A percentile compares a stretch with the other conserved stretches of the same genome.
phyloP scores from a whole-genome alignment of 2,329 filamentous ascomycete species.

The Aureobasidium namibiae region DNA sequence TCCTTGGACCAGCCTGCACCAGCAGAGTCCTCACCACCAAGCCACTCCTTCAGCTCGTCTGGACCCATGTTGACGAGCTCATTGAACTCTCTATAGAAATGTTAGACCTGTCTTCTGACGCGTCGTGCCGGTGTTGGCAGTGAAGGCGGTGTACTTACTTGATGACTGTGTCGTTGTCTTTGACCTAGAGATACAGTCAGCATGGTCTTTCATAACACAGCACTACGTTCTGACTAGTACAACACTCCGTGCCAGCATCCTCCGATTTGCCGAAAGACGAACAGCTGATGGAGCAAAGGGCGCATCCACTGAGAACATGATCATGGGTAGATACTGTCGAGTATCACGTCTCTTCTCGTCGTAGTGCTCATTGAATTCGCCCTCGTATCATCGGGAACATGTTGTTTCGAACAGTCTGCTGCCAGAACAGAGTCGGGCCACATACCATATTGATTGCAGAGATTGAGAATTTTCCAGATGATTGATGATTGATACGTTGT shows the following conservation, averaged over 20 bases:
- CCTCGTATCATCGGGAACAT: not conserved
- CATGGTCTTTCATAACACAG: not conserved
- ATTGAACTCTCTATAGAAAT: slow-evolving; percentile 49
- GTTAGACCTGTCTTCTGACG: not conserved
- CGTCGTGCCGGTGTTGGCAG: not conserved
- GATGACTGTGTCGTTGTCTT: slow-evolving; percentile 44
- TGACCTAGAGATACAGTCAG: slow-evolving; percentile 27
- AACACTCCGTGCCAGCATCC: not conserved
- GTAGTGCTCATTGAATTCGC: not conserved
- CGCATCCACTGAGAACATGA: not conserved
- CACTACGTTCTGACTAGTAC: not conserved
- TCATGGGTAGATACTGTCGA: not conserved
- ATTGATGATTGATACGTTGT: not conserved
- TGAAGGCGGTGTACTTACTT: slow-evolving; percentile 25
- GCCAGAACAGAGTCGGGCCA: not conserved
- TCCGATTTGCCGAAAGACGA: too few relatives aligned
- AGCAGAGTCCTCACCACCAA: slow-evolving; percentile 50
- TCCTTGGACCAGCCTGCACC: slow-evolving; percentile 54
- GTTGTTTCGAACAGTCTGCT: not conserved
- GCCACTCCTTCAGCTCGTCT: slow-evolving; percentile 53
- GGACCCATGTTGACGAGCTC: slow-evolving; percentile 58
- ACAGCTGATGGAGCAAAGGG: not conserved
- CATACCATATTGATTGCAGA: slow-evolving; percentile 30
- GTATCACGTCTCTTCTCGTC: not conserved
- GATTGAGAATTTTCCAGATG: not conserved